These are phyloP conservation scores for Heimioporus punctisporus DNA, from an alignment of 1,284 basidiomycete species.

Conservation along the genomic window DNA sequence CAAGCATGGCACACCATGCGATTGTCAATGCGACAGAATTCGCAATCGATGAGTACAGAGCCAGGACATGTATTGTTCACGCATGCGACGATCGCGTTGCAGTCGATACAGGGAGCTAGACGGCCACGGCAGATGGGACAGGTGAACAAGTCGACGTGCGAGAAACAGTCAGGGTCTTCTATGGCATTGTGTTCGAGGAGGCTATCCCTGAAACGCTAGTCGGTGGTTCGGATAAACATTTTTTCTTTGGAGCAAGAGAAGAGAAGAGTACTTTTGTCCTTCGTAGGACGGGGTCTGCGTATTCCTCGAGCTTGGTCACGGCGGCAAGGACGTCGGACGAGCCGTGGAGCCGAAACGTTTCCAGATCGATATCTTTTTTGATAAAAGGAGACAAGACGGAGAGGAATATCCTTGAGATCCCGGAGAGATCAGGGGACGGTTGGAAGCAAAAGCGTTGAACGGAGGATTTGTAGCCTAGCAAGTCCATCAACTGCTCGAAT, in stretches of 20 bases:
- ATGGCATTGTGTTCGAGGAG: slow-evolving; percentile 5
- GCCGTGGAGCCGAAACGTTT: not conserved
- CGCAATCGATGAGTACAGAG: not conserved
- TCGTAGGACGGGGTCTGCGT: slow-evolving; percentile 7
- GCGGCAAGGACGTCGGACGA: too few relatives aligned
- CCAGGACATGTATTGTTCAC: not conserved
- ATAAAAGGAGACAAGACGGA: slow-evolving; percentile 5
- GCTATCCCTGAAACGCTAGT: slow-evolving; percentile 17
- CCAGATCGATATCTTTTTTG: slow-evolving; percentile 15
- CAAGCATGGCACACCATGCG: slow-evolving; percentile 14
- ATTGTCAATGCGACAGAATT: slow-evolving; percentile 6
- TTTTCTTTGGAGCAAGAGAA: not conserved
- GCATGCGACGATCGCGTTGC: slow-evolving; percentile 15
- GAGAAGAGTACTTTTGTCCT: slow-evolving; percentile 3
- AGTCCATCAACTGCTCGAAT: too few relatives aligned
- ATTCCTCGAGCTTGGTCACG: slow-evolving; percentile 11
- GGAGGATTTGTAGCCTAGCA: too few relatives aligned
- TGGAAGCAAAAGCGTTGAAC: slow-evolving; percentile 18
- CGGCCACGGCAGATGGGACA: slow-evolving; percentile 14
- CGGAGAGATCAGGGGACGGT: slow-evolving; percentile 17
- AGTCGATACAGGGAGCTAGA: slow-evolving; percentile 14
- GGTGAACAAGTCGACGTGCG: slow-evolving; percentile 18
- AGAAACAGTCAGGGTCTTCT: slow-evolving; percentile 7
- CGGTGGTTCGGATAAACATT: not conserved
- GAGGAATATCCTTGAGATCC: slow-evolving; percentile 15